These are phyloP conservation scores for Stenocarpella maydis DNA, from an alignment of 2,329 filamentous ascomycete genomes.

Conservation along the genomic window DNA sequence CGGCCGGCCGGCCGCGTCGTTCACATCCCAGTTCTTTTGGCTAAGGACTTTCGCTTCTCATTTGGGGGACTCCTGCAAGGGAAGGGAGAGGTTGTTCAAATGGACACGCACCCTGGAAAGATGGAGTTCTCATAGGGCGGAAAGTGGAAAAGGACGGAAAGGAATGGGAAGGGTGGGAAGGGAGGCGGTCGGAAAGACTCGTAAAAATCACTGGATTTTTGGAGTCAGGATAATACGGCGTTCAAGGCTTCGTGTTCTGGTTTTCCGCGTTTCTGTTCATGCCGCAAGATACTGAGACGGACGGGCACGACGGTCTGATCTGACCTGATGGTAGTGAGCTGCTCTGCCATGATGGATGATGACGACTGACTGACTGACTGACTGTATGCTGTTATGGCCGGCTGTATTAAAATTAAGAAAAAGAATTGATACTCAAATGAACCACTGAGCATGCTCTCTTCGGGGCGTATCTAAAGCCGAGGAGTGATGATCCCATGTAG, in stretches of 20 bases:
- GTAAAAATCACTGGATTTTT: conserved; percentile 12
- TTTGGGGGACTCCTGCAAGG: conserved; percentile 1
- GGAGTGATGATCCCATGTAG: not conserved
- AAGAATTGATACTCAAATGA: conserved; percentile 1
- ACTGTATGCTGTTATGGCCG: conserved; percentile 9
- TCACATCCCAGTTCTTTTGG: conserved; percentile 2
- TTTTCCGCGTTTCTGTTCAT: not conserved
- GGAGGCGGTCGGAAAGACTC: not conserved
- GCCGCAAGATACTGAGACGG: not conserved
- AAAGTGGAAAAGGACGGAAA: conserved; percentile 7
- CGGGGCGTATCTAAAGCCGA: not conserved
- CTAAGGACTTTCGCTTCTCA: conserved; percentile 4
- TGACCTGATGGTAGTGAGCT: conserved; percentile 11
- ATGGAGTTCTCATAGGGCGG: conserved; percentile 4
- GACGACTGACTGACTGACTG: conserved; percentile 20
- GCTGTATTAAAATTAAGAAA: conserved; percentile 17
- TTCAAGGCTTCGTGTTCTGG: conserved; percentile 19
- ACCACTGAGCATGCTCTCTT: not conserved
- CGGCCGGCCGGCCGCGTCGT: conserved; percentile 29
- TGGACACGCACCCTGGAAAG: conserved; percentile 15
- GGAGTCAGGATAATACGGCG: conserved; percentile 32
- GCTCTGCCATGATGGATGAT: conserved; percentile 24
- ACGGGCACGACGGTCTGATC: conserved; percentile 22
- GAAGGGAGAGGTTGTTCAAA: not conserved
- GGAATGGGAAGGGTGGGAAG: not conserved